phyloP scores from a whole-genome alignment of 108 stramenopile species.

The Hondaea fermentalgiana region DNA sequence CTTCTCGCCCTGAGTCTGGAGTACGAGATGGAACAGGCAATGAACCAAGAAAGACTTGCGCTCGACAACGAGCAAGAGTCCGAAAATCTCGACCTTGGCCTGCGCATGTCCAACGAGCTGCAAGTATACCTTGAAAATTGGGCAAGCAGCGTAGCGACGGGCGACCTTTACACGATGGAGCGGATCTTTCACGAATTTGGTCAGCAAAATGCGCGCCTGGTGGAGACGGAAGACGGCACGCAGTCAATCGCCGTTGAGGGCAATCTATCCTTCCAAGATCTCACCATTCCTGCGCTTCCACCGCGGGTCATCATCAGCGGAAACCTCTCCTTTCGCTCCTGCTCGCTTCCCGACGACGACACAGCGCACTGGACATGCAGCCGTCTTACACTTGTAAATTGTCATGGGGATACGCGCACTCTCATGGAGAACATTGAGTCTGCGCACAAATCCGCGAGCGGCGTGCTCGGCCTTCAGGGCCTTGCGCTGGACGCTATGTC shows the following conservation, averaged over 20 bases:
- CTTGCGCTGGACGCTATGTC: not conserved
- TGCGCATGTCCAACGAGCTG: not conserved
- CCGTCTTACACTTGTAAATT: not conserved
- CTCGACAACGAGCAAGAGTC: not conserved
- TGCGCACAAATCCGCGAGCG: not conserved
- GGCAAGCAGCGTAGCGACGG: not conserved
- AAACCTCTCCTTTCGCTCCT: not conserved
- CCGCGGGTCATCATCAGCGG: not conserved
- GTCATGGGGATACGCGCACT: not conserved
- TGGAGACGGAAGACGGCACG: not conserved
- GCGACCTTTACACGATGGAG: not conserved
- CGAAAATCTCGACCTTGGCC: not conserved
- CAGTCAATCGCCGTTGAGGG: not conserved
- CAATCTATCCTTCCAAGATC: not conserved
- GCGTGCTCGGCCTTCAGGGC: not conserved
- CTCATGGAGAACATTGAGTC: not conserved
- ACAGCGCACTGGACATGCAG: not conserved
- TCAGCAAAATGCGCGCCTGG: not conserved
- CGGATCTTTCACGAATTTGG: not conserved
- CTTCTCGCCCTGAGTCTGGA: not conserved
- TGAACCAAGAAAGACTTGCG: not conserved
- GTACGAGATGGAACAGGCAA: not conserved
- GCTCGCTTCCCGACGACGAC: not conserved
- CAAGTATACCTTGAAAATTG: not conserved
- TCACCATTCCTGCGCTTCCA: not conserved